These are phyloP conservation scores for Penicillium paneum DNA, from an alignment of 2,329 filamentous ascomycete species.

Conservation along the genomic window DNA sequence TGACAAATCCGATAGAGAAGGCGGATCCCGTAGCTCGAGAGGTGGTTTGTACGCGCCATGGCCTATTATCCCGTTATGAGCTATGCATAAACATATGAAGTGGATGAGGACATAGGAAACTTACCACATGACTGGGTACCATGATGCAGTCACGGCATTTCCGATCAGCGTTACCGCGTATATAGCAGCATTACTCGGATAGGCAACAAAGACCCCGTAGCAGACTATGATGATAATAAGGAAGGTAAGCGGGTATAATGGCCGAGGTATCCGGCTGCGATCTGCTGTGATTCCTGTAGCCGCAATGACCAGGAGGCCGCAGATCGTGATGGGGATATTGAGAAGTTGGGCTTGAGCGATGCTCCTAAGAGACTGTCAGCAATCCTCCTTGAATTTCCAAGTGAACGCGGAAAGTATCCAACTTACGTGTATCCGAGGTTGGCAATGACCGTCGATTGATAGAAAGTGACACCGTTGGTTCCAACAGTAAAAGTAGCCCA, in stretches of 20 bases:
- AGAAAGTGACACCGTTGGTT: conserved; percentile 45
- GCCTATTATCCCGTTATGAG: conserved; percentile 25
- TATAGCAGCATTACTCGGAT: conserved; percentile 47
- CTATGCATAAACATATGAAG: neutral
- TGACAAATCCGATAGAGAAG: conserved; percentile 52
- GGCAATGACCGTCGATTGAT: conserved; percentile 43
- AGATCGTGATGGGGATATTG: conserved; percentile 48
- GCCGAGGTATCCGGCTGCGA: conserved; percentile 43
- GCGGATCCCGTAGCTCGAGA: conserved; percentile 49
- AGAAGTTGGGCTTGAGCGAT: conserved; percentile 50
- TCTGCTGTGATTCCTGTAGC: conserved; percentile 45
- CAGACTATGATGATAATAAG: conserved; percentile 45
- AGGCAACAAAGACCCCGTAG: conserved; percentile 47
- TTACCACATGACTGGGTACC: conserved; percentile 50
- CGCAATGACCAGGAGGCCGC: conserved; percentile 44
- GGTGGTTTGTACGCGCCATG: conserved; percentile 51
- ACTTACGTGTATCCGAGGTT: conserved; percentile 44
- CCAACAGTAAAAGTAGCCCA: conserved; percentile 50
- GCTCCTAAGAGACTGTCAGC: conserved; percentile 26
- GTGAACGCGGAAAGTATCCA: no score
- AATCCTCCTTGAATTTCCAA: neutral
- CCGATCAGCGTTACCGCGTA: conserved; percentile 50
- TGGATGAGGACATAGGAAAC: neutral
- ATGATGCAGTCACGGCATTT: conserved; percentile 43
- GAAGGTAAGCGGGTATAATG: conserved; percentile 45